Evolutionary conservation across 495 filamentous ascomycete species (phyloP), one percentile per base, ranked within the genome.

Genomic region (Aspergillus hancockii): DNA sequence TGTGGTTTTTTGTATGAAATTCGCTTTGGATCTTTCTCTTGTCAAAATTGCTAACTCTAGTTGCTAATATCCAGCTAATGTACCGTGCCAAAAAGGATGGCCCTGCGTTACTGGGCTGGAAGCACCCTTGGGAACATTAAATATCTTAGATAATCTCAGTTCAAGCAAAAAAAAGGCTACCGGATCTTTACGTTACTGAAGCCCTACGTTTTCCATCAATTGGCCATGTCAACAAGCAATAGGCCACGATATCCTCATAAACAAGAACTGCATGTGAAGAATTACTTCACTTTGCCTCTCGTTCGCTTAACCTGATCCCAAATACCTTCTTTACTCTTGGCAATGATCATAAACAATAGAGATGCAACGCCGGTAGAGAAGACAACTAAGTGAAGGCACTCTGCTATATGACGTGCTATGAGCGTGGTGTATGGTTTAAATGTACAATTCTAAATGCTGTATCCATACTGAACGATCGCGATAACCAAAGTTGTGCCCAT

Each of bases 51-150:
- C 61, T 70, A 59, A 72, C 43, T n/a, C 30, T 14, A 40, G 57
- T 64, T 43, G 66, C 23, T 52, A 14, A 8, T n/a, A 21, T 58
- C 45, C 63, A 96, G 92, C 77, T 96, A 63, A 92, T 97, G 89
- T 98, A 96, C 71, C 85, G 95, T 43, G 92, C 93, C 63, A 96
- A 92, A 83, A 90, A 98, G 76, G 94, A 99, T 68, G 87, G 87
- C 22, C 81, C 94, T 14, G 94, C 85, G 32, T 77, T 99, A 54
- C 65, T 99, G 58, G 94, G 94, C 65, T 93, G 87, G 90, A 98
- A 90, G 77, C 95, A 98, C 71, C 95, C 94, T 53, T 99, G 95
- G 95, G 94, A 99, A 65, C 95, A 99, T 79, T 98, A 84, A 87
- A 71, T 21, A 51, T 59, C 25, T n/a, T n/a, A 23, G 12, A 41